These are phyloP conservation scores for Saccharomyces hybrid DNA, from an alignment of 1,139 yeast genomes.

Conservation along the genomic window DNA sequence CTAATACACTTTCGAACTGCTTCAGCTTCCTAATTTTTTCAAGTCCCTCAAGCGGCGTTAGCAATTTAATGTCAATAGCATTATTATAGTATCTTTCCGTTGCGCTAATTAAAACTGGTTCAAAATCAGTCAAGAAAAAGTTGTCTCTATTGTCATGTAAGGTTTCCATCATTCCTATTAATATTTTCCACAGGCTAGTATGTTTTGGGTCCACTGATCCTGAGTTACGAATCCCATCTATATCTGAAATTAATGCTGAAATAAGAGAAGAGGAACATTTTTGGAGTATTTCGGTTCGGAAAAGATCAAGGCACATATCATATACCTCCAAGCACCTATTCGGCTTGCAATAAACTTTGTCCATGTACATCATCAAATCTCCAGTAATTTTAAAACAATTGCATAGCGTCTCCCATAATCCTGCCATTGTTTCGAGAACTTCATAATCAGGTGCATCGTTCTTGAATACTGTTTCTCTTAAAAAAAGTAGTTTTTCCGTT, in stretches of 20 bases:
- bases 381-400: constrained; percentile 72
- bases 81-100: constrained; percentile 50
- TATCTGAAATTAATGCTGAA: constrained; percentile 12
- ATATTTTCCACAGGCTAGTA: constrained; percentile 12
- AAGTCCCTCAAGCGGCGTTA: constrained; percentile 43
- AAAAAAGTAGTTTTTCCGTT: constrained; percentile 39
- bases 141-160: constrained; percentile 37
- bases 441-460: constrained; percentile 15
- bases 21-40: constrained; percentile 46
- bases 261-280: constrained; percentile 14
- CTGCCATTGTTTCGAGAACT: constrained; percentile 42
- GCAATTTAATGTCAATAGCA: constrained; percentile 38
- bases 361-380: constrained; percentile 79
- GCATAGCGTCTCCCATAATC: constrained; percentile 69
- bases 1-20: constrained; percentile 45
- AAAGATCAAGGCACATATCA: constrained; percentile 65
- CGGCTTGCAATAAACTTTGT: constrained; percentile 77
- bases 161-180: constrained; percentile 66
- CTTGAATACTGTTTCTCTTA: constrained; percentile 20
- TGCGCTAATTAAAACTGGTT: constrained; percentile 50
- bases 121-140: constrained; percentile 59
- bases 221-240: constrained; percentile 14
- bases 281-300: constrained; percentile 40
- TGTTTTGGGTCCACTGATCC: constrained; percentile 20
- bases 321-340: constrained; percentile 58